These are phyloP conservation scores for Massarina eburnea DNA, from an alignment of 2,329 filamentous ascomycete species.

Conservation along the genomic window DNA sequence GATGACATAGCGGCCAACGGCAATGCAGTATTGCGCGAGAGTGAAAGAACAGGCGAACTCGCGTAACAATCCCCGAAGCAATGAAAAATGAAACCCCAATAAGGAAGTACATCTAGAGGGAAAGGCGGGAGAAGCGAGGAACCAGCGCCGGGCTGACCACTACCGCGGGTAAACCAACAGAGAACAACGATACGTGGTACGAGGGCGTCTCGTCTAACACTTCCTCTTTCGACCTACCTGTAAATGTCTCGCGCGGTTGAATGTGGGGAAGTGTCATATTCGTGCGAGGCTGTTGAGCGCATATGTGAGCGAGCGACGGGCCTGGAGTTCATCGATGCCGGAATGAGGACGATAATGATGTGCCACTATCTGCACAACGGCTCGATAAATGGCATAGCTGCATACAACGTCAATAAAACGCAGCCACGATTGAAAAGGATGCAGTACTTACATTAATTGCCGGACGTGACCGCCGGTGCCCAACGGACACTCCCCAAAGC, in stretches of 20 bases:
- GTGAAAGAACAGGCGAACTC: not conserved
- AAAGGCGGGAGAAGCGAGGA: not conserved
- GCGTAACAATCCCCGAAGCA: conserved; percentile 9
- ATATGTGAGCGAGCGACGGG: conserved; percentile 44
- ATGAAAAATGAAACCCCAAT: too few species aligned
- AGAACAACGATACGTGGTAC: not conserved
- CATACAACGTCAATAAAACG: conserved; percentile 9
- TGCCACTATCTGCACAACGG: conserved; percentile 45
- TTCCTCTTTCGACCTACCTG: conserved; percentile 3
- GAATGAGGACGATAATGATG: conserved; percentile 48
- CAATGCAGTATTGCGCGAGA: not conserved
- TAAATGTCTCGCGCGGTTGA: conserved; percentile 2
- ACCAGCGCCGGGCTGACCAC: conserved; percentile 3
- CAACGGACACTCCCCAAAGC: conserved; percentile 44
- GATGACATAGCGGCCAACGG: conserved; percentile 1
- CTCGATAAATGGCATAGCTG: conserved; percentile 51
- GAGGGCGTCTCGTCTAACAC: conserved; percentile 3
- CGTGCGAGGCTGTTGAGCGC: conserved; percentile 42
- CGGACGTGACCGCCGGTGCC: conserved; percentile 36
- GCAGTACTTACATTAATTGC: conserved; percentile 44
- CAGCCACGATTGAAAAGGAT: not conserved
- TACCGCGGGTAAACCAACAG: not conserved
- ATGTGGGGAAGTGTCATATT: conserved; percentile 15
- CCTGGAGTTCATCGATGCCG: conserved; percentile 45
- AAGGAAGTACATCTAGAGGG: too few species aligned